Conservation (phyloP, 345 rosid genomes). For the Acer campestre region DNA sequence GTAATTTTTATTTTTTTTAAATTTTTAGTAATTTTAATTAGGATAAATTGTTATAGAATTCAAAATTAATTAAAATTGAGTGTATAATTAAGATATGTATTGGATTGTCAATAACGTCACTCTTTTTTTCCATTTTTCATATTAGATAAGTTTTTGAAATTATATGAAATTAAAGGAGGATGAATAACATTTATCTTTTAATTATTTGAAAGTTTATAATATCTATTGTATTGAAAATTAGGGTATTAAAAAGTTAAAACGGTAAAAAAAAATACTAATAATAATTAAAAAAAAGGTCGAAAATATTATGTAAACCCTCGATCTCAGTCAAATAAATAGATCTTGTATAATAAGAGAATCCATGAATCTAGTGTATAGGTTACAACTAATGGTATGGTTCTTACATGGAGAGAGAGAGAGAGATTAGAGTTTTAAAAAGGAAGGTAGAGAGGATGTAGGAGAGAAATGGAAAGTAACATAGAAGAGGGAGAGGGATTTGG, state of each 20-base stretch:
- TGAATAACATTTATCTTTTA: background rate
- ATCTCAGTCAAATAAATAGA: too few relatives aligned
- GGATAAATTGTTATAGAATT: too few relatives aligned
- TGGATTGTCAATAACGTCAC: too few relatives aligned
- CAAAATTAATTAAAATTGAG: too few relatives aligned
- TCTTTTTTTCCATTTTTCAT: background rate
- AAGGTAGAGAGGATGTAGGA: background rate
- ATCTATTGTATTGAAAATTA: background rate
- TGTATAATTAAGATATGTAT: too few relatives aligned
- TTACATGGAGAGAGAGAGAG: background rate
- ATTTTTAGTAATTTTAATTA: too few relatives aligned
- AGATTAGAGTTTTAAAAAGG: background rate
- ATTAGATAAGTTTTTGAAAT: background rate
- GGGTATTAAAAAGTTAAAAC: background rate
- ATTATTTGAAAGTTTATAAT: background rate
- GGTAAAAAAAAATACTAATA: background rate
- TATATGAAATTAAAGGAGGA: too few relatives aligned
- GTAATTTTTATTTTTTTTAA: too few relatives aligned
- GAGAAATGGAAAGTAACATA: slow-evolving; percentile 1
- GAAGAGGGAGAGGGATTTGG: background rate
- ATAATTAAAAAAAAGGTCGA: too few relatives aligned
- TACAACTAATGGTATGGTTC: background rate
- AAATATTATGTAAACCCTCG: too few relatives aligned
- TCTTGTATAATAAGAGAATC: background rate
- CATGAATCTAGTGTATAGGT: background rate